These are phyloP conservation scores for Leccinellum rugosiceps DNA, from an alignment of 768 basidiomycete species.

Conservation along the genomic window DNA sequence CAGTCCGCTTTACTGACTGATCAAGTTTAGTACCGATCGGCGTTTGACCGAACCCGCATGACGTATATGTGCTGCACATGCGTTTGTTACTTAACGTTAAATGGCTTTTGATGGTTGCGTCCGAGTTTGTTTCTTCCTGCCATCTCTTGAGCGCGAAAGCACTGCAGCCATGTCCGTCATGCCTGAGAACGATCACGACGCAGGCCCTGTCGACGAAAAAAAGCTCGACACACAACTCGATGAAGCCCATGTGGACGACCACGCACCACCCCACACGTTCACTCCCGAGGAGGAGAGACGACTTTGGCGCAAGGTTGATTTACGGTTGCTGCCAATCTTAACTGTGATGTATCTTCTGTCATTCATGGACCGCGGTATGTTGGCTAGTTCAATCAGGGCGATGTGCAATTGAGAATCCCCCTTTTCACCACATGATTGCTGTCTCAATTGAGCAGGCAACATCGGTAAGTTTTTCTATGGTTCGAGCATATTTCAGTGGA, in stretches of 20 bases:
- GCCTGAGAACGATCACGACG: background rate
- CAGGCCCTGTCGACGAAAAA: background rate
- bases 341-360: conserved; percentile 59
- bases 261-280: conserved; percentile 3
- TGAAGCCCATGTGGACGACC: background rate
- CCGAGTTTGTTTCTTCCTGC: background rate
- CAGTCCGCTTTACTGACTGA: background rate
- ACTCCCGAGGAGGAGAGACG: conserved; percentile 43
- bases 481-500: background rate
- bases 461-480: conserved; percentile 46
- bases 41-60: background rate
- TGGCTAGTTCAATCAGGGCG: background rate
- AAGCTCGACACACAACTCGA: background rate
- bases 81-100: background rate
- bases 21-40: background rate
- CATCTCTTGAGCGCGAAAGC: background rate
- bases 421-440: background rate
- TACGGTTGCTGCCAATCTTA: conserved; percentile 55
- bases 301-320: conserved; percentile 58
- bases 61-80: background rate
- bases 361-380: conserved; percentile 60
- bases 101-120: background rate
- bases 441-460: conserved; percentile 40
- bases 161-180: background rate
- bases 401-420: background rate